Evolutionary conservation across 139 green algal genomes (phyloP).

Genomic region (Chlamydomonas sp.): DNA sequence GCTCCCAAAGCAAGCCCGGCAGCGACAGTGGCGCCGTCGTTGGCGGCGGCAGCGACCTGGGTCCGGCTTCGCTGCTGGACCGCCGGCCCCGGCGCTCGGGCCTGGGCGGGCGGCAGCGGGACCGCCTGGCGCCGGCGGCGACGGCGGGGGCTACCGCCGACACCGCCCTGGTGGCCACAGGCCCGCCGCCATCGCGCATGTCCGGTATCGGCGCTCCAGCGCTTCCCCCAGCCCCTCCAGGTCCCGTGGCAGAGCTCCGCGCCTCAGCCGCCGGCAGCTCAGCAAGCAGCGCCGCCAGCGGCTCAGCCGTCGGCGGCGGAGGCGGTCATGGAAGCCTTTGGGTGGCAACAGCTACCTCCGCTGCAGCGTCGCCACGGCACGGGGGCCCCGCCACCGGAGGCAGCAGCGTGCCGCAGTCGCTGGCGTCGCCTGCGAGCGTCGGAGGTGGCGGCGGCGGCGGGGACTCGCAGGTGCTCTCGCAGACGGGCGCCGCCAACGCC

Average conservation of each 20-base stretch:
- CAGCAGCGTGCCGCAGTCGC: background rate
- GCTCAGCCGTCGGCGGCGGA: too few relatives aligned
- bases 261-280: background rate
- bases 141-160: too few relatives aligned
- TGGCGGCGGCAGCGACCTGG: background rate
- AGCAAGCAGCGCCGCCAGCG: background rate
- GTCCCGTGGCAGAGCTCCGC: too few relatives aligned
- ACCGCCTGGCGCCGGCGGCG: too few relatives aligned
- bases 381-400: background rate
- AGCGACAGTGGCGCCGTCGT: background rate
- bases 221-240: too few relatives aligned
- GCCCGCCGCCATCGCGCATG: too few relatives aligned
- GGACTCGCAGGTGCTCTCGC: background rate
- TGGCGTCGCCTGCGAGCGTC: background rate
- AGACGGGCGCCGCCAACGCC: background rate
- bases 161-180: too few relatives aligned
- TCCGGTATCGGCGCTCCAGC: too few relatives aligned
- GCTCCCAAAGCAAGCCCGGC: background rate
- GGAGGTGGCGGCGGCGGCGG: background rate
- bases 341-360: constrained; percentile 7
- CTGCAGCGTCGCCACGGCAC: constrained; percentile 14
- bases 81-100: background rate
- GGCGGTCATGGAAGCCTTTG: background rate
- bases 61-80: background rate
- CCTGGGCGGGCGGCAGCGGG: too few relatives aligned